Conservation (phyloP, 768 basidiomycete species). For the Candolleomyces eurysporus region DNA sequence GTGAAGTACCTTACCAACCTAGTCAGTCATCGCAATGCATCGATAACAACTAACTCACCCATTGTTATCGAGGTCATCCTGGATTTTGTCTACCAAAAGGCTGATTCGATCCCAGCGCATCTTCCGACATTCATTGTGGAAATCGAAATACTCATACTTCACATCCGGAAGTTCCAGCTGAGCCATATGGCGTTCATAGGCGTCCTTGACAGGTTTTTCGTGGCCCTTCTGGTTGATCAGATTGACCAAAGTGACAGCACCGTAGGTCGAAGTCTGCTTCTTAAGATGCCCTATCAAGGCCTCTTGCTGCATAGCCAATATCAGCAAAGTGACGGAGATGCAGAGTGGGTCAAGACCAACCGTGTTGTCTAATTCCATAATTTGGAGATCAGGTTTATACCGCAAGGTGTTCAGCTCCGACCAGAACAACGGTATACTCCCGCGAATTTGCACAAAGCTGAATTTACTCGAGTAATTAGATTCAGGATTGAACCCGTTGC, state of each 20-base stretch:
- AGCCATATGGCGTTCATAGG: constrained; percentile 76
- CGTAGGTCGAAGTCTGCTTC: constrained; percentile 72
- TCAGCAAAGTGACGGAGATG: neutral
- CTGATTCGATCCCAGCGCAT: constrained; percentile 95
- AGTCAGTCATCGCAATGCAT: neutral
- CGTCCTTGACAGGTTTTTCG: constrained; percentile 94
- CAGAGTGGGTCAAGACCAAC: constrained; percentile 40
- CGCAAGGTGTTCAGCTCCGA: constrained; percentile 92
- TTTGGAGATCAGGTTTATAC: constrained; percentile 94
- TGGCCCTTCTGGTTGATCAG: constrained; percentile 92
- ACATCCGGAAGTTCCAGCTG: constrained; percentile 68
- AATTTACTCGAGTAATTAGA: constrained; percentile 55
- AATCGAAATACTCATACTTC: constrained; percentile 94
- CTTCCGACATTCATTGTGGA: constrained; percentile 91
- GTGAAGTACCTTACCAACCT: constrained; percentile 68
- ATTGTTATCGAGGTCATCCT: constrained; percentile 64
- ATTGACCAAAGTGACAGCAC: constrained; percentile 78
- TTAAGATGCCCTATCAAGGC: constrained; percentile 74
- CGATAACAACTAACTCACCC: constrained; percentile 46
- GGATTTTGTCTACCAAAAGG: constrained; percentile 72
- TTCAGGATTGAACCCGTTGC: constrained; percentile 37
- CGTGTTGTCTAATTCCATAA: constrained; percentile 90
- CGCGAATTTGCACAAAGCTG: constrained; percentile 91
- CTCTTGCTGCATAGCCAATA: constrained; percentile 45
- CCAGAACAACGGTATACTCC: constrained; percentile 95